phyloP scores from a whole-genome alignment of 805 yeast genomes.

The Clavispora vitiphila region DNA sequence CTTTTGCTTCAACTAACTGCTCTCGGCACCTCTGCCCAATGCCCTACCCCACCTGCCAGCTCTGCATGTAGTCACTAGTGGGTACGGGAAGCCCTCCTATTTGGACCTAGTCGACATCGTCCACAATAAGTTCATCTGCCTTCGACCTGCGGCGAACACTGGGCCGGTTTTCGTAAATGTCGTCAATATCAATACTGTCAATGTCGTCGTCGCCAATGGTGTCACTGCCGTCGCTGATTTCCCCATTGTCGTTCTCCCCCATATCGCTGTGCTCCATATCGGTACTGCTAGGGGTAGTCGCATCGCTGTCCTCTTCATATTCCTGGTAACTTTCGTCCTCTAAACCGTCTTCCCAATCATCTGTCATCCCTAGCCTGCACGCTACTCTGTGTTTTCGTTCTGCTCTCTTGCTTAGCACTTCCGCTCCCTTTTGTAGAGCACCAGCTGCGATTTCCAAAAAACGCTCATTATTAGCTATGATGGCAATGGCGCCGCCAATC shows the following conservation, averaged over 20 bases:
- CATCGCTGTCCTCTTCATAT: not conserved
- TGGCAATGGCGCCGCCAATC: slow-evolving; percentile 11
- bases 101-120: not conserved
- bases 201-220: not conserved
- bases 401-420: slow-evolving; percentile 2
- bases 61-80: not conserved
- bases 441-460: slow-evolving; percentile 7
- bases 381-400: not conserved
- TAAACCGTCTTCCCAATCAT: not conserved
- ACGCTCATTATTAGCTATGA: slow-evolving; percentile 8
- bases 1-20: too few relatives aligned
- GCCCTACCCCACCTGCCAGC: too few relatives aligned
- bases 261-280: not conserved
- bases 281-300: not conserved
- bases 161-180: not conserved
- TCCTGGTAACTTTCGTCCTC: not conserved
- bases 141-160: not conserved
- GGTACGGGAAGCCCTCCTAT: not conserved
- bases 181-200: not conserved
- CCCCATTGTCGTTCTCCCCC: not conserved
- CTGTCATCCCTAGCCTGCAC: not conserved
- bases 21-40: too few relatives aligned
- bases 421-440: slow-evolving; percentile 7
- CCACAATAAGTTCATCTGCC: not conserved
- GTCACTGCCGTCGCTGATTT: too few relatives aligned